Evolutionary conservation across 139 green algal genomes (phyloP).

Genomic region (Monoraphidium neglectum): DNA sequence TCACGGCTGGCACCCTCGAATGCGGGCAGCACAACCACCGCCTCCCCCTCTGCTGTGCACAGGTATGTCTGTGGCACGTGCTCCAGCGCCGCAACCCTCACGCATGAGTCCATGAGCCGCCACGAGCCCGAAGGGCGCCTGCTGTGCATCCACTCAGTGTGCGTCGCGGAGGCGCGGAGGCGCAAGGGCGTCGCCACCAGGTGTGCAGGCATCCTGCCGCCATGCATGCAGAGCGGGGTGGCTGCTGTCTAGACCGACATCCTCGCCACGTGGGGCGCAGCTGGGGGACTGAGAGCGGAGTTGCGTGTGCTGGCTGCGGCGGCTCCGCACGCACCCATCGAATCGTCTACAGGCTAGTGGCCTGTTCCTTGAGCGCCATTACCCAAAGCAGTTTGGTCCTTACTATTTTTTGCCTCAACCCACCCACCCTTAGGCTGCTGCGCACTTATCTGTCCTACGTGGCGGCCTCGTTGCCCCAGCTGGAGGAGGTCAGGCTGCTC

Average conservation of each 20-base stretch:
- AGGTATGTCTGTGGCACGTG: constrained; percentile 60
- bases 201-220: too few relatives aligned
- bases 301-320: background rate
- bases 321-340: background rate
- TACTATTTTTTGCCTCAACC: background rate
- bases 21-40: too few relatives aligned
- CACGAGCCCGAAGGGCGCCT: constrained; percentile 53
- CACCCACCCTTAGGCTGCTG: constrained; percentile 35
- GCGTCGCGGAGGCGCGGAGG: constrained; percentile 32
- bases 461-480: constrained; percentile 21
- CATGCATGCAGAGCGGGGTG: background rate
- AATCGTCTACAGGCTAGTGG: background rate
- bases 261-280: too few relatives aligned
- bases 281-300: background rate
- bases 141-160: constrained; percentile 67
- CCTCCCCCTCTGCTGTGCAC: background rate
- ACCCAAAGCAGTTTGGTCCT: too few relatives aligned
- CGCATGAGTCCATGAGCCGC: constrained; percentile 59
- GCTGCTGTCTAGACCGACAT: background rate
- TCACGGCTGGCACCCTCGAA: too few relatives aligned
- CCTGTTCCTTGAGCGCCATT: too few relatives aligned
- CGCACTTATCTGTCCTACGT: constrained; percentile 44
- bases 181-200: constrained; percentile 40
- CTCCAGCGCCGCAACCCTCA: constrained; percentile 38
- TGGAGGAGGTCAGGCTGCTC: constrained; percentile 44